These are phyloP conservation scores for Zasmidium citrigriseum DNA, from an alignment of 2,329 filamentous ascomycete genomes.

Conservation along the genomic window DNA sequence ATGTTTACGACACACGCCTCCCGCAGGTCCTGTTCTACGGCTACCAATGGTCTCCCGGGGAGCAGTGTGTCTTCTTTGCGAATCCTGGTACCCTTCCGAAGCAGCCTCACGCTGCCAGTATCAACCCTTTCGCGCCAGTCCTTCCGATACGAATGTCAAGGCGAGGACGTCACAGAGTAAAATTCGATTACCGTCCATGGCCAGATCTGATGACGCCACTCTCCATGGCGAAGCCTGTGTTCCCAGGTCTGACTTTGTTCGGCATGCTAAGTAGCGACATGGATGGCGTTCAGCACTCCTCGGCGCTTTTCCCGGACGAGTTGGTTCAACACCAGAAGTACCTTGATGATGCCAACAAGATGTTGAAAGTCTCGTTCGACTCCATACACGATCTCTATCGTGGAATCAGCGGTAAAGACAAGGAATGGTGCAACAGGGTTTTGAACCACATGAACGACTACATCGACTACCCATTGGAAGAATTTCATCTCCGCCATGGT, in stretches of 20 bases:
- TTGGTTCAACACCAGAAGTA: background rate
- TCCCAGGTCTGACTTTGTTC: background rate
- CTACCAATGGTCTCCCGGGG: background rate
- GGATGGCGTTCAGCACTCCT: background rate
- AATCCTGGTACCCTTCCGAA: background rate
- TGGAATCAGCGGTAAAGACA: too few relatives aligned
- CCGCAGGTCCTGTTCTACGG: background rate
- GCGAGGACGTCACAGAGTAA: background rate
- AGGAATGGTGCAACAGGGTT: too few relatives aligned
- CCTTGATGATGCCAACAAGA: too few relatives aligned
- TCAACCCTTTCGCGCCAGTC: background rate
- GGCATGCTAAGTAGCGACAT: background rate
- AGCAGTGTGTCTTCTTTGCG: background rate
- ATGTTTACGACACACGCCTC: background rate
- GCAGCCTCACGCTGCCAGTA: background rate
- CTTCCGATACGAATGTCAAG: background rate
- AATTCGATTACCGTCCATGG: background rate
- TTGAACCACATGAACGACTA: background rate
- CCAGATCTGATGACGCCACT: background rate
- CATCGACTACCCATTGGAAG: background rate
- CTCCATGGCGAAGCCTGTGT: background rate
- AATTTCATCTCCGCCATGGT: background rate
- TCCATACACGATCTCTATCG: too few relatives aligned
- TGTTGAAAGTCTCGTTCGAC: too few relatives aligned
- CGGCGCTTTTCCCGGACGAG: background rate